These are phyloP conservation scores for Murraya koenigii DNA, from an alignment of 345 rosid genomes.

Conservation along the genomic window DNA sequence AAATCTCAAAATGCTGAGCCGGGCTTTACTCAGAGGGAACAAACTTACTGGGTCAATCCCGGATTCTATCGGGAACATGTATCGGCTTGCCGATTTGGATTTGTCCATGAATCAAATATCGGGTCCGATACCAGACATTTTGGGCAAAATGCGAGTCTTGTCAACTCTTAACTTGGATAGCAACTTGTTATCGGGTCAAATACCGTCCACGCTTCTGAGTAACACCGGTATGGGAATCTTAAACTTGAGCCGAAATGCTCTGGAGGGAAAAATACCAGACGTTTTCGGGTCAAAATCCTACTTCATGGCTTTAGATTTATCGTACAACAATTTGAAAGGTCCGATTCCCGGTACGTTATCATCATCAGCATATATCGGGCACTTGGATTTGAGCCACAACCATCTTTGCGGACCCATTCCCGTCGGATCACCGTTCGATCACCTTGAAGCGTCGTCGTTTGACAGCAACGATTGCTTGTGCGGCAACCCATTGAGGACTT, in stretches of 20 bases:
- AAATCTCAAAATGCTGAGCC: conserved; percentile 69
- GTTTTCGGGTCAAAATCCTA: conserved; percentile 67
- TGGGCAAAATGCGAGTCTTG: conserved; percentile 80
- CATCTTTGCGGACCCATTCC: conserved; percentile 90
- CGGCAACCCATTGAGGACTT: conserved; percentile 72
- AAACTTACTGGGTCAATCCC: conserved; percentile 73
- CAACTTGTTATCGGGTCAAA: conserved; percentile 55
- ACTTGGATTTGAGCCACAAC: conserved; percentile 83
- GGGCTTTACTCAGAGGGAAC: conserved; percentile 70
- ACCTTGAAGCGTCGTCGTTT: conserved; percentile 66
- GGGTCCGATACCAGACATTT: conserved; percentile 55
- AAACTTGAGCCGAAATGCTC: conserved; percentile 71
- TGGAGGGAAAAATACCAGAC: conserved; percentile 79
- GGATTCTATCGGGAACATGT: conserved; percentile 48
- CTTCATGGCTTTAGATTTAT: conserved; percentile 76
- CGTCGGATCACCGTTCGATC: conserved; percentile 73
- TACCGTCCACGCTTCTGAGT: conserved; percentile 54
- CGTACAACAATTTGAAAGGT: conserved; percentile 64
- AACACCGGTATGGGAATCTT: conserved; percentile 59
- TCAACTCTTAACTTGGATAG: conserved; percentile 68
- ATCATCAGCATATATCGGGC: conserved; percentile 64
- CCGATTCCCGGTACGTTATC: conserved; percentile 61
- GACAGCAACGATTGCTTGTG: conserved; percentile 71
- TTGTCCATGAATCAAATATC: conserved; percentile 61
- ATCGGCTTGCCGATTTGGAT: conserved; percentile 82